phyloP scores from a whole-genome alignment of 257 asterid species.

The Plantago major region DNA sequence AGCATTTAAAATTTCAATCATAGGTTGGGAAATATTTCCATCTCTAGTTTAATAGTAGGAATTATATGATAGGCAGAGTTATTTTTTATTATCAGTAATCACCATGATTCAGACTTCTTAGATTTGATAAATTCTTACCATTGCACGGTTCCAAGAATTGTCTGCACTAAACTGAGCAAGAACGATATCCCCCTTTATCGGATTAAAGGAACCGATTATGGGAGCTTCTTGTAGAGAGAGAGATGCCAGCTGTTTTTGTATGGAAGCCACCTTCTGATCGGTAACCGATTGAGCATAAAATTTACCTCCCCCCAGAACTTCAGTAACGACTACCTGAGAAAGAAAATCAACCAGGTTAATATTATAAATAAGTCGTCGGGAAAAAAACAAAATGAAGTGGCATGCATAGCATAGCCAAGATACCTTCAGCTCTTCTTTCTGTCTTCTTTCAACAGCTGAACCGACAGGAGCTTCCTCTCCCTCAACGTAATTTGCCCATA shows the following conservation, averaged over 20 bases:
- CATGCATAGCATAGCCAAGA: conserved; percentile 4
- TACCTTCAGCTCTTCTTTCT: conserved; percentile 82
- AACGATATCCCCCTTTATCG: conserved; percentile 81
- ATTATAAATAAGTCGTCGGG: neutral
- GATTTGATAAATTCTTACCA: conserved; percentile 48
- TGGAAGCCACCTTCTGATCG: conserved; percentile 77
- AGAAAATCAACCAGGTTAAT: conserved; percentile 7
- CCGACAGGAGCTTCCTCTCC: conserved; percentile 69
- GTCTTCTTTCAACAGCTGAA: conserved; percentile 51
- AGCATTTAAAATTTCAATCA: too few species aligned
- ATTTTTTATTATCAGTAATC: too few species aligned
- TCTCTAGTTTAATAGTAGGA: too few species aligned
- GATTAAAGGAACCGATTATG: conserved; percentile 74
- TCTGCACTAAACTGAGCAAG: conserved; percentile 86
- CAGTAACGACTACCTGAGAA: conserved; percentile 74
- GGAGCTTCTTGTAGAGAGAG: conserved; percentile 82
- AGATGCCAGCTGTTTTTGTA: conserved; percentile 81
- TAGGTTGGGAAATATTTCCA: too few species aligned
- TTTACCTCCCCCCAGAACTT: conserved; percentile 87
- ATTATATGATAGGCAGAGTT: too few species aligned
- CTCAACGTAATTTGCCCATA: conserved; percentile 73
- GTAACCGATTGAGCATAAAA: conserved; percentile 77
- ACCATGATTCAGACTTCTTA: neutral
- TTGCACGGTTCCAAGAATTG: conserved; percentile 97
- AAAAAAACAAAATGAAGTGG: neutral